Conservation (phyloP, 257 asterid genomes). For the Solanum bukasovii region DNA sequence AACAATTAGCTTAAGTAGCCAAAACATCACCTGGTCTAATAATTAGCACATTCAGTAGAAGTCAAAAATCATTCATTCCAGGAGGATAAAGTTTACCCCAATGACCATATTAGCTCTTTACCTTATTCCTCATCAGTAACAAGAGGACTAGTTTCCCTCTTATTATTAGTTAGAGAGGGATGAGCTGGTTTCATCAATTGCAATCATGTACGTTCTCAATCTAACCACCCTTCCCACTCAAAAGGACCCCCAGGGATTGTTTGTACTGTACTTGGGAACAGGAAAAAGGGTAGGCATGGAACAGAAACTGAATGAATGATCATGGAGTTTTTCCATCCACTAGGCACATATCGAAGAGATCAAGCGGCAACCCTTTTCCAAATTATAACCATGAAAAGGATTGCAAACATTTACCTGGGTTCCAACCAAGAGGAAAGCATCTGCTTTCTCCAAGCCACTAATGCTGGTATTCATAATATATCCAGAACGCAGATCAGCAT, state of each 20-base stretch:
- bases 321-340: not conserved
- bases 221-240: not conserved
- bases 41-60: not conserved
- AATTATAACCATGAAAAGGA: not conserved
- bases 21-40: not conserved
- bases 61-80: not conserved
- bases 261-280: not conserved
- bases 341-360: not conserved
- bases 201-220: not conserved
- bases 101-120: not conserved
- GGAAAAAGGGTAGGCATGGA: not conserved
- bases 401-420: slow-evolving; percentile 60
- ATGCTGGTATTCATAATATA: slow-evolving; percentile 89
- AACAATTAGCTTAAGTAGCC: not conserved
- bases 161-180: not conserved
- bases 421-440: slow-evolving; percentile 89
- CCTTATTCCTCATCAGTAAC: not conserved
- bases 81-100: not conserved
- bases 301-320: not conserved
- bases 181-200: not conserved
- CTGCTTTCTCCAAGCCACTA: slow-evolving; percentile 92
- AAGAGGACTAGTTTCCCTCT: not conserved
- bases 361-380: not conserved
- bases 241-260: not conserved
- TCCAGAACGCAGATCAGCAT: slow-evolving; percentile 94